These are phyloP conservation scores for Penstemon eatonii DNA, from an alignment of 257 asterid genomes.

Conservation along the genomic window DNA sequence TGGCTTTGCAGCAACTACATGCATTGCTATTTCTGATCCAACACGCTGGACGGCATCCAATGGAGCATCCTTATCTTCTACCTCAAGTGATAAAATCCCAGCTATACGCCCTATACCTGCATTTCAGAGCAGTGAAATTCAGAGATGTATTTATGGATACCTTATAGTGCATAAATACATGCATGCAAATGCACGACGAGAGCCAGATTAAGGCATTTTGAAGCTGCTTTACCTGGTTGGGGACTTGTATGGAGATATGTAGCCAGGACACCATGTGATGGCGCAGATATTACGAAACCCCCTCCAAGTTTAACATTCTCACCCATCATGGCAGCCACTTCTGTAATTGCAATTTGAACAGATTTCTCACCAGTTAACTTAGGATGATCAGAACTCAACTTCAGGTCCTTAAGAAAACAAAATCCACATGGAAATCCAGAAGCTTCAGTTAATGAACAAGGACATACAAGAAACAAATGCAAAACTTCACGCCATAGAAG, in stretches of 20 bases:
- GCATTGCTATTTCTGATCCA: conserved; percentile 98
- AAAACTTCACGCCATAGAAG: conserved; percentile 10
- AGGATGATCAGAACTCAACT: conserved; percentile 71
- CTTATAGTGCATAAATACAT: conserved; percentile 1
- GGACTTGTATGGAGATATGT: conserved; percentile 92
- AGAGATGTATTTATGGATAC: conserved; percentile 11
- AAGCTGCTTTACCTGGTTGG: conserved; percentile 62
- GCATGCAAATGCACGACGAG: background rate
- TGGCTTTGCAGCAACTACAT: conserved; percentile 92
- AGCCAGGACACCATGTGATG: conserved; percentile 76
- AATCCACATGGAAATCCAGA: conserved; percentile 1
- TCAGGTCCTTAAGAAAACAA: conserved; percentile 50
- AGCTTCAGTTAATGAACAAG: conserved; percentile 21
- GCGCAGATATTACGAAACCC: conserved; percentile 57
- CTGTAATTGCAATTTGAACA: conserved; percentile 74
- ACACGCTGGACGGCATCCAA: conserved; percentile 69
- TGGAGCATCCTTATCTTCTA: conserved; percentile 66
- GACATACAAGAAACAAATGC: conserved; percentile 14
- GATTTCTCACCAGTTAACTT: conserved; percentile 79
- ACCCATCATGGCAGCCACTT: conserved; percentile 96
- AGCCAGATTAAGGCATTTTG: conserved; percentile 10
- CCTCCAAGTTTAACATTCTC: conserved; percentile 96
- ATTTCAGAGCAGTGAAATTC: conserved; percentile 20
- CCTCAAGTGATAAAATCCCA: conserved; percentile 86
- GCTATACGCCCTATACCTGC: conserved; percentile 94